A percentile compares a stretch with the other conserved stretches of the same genome.
Evolutionary conservation across 75 land plant species (phyloP).

Genomic region (Pinus tabuliformis): DNA sequence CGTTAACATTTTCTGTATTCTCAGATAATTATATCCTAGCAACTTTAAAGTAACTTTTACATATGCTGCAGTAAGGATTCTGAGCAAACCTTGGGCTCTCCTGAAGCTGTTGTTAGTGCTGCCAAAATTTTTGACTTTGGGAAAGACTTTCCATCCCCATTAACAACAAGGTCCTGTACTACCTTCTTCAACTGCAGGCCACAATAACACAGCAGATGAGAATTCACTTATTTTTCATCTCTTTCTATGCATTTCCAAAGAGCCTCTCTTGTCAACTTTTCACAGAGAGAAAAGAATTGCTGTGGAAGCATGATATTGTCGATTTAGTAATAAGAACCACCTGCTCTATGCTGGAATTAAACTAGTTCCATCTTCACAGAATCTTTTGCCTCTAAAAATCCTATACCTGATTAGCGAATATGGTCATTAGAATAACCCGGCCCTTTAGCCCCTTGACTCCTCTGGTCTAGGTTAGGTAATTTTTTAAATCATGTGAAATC

Average conservation of each 20-base stretch:
- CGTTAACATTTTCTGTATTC: not conserved
- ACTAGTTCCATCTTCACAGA: not conserved
- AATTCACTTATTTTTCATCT: not conserved
- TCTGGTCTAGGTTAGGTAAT: too few species aligned
- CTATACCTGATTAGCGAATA: not conserved
- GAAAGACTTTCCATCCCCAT: conserved; percentile 12
- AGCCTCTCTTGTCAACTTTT: too few species aligned
- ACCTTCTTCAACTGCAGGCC: conserved; percentile 34
- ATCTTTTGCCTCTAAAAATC: not conserved
- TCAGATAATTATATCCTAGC: not conserved
- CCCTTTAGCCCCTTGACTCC: not conserved
- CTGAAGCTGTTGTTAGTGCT: conserved; percentile 32
- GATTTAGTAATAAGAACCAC: not conserved
- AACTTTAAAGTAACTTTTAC: not conserved
- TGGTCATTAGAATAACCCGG: not conserved
- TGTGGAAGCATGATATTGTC: not conserved
- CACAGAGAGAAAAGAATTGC: not conserved
- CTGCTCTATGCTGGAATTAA: not conserved
- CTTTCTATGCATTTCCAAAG: not conserved
- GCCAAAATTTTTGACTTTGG: conserved; percentile 36
- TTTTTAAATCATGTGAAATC: not conserved
- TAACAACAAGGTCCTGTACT: conserved; percentile 21
- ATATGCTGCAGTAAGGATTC: not conserved
- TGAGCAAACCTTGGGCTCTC: not conserved
- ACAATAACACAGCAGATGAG: conserved; percentile 1